These are phyloP conservation scores for Chaetomium strumarium DNA, from an alignment of 2,329 filamentous ascomycete species.

Conservation along the genomic window DNA sequence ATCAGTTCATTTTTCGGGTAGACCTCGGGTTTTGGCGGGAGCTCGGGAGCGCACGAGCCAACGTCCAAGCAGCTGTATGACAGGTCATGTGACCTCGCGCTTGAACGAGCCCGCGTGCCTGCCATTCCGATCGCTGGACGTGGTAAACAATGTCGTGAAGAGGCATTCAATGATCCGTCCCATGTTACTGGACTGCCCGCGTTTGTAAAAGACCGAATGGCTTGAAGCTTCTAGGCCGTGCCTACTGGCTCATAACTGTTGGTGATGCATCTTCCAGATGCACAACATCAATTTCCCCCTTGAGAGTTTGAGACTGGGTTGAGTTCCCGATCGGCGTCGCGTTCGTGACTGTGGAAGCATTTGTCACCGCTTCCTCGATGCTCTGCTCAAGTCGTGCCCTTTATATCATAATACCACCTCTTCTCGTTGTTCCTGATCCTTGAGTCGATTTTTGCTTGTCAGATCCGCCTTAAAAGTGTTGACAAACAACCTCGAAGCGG, in stretches of 20 bases:
- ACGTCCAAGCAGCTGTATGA: neutral
- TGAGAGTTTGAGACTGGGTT: neutral
- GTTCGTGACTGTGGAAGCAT: neutral
- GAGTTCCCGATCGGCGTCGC: neutral
- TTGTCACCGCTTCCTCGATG: neutral
- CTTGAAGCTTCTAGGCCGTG: too few species aligned
- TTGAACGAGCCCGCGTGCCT: neutral
- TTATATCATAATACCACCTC: too few species aligned
- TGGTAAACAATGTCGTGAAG: neutral
- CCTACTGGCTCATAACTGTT: too few species aligned
- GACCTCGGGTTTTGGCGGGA: conserved; percentile 18
- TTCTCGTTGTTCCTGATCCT: neutral
- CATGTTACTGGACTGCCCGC: neutral
- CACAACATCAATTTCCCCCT: conserved; percentile 1
- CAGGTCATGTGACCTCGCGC: conserved; percentile 18
- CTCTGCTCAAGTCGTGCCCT: neutral
- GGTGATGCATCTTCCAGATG: neutral
- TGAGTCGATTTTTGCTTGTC: neutral
- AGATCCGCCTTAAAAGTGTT: neutral
- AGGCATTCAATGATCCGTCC: neutral
- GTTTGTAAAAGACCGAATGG: too few species aligned
- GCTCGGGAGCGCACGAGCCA: conserved; percentile 1
- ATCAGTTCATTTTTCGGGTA: conserved; percentile 25
- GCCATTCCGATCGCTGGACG: neutral
- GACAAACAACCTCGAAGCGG: neutral